Evolutionary conservation across 2,329 filamentous ascomycete genomes (phyloP).

Genomic region (Rugonectria rugulosa): DNA sequence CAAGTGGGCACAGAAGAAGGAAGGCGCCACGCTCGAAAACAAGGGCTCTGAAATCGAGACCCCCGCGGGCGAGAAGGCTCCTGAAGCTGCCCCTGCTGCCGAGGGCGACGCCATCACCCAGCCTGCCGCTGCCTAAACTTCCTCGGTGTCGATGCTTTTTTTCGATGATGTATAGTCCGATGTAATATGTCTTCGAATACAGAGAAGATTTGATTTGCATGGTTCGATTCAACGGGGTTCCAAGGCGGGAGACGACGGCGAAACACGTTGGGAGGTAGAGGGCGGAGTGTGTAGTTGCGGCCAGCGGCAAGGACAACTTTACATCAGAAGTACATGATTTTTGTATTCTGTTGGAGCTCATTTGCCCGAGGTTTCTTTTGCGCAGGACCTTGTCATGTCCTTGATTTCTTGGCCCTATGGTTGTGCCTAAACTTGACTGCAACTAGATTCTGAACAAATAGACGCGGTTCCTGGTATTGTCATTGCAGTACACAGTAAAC

Average conservation of each 20-base stretch:
- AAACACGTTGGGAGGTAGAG: constrained; percentile 23
- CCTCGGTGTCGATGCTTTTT: constrained; percentile 14
- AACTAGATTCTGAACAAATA: constrained; percentile 30
- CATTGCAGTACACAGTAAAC: not conserved
- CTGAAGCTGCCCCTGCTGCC: constrained; percentile 42
- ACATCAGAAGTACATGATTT: not conserved
- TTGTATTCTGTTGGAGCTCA: constrained; percentile 1
- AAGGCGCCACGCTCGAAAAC: constrained; percentile 50
- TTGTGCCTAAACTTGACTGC: constrained; percentile 27
- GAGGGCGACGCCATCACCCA: constrained; percentile 46
- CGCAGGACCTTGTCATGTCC: constrained; percentile 21
- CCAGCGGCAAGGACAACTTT: constrained; percentile 8
- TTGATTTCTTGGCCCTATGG: constrained; percentile 24
- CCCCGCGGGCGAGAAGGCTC: constrained; percentile 39
- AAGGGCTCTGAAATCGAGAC: constrained; percentile 48
- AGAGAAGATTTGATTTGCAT: constrained; percentile 26
- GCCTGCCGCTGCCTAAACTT: constrained; percentile 45
- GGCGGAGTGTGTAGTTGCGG: constrained; percentile 24
- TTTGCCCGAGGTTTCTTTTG: constrained; percentile 9
- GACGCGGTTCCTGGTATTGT: constrained; percentile 16
- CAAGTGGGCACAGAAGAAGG: constrained; percentile 66
- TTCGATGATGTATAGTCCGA: constrained; percentile 27
- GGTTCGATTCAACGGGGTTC: constrained; percentile 18
- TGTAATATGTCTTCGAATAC: constrained; percentile 28
- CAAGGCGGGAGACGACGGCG: constrained; percentile 22